phyloP scores from a whole-genome alignment of 495 filamentous ascomycete genomes.

The Aspergillus taichungensis region DNA sequence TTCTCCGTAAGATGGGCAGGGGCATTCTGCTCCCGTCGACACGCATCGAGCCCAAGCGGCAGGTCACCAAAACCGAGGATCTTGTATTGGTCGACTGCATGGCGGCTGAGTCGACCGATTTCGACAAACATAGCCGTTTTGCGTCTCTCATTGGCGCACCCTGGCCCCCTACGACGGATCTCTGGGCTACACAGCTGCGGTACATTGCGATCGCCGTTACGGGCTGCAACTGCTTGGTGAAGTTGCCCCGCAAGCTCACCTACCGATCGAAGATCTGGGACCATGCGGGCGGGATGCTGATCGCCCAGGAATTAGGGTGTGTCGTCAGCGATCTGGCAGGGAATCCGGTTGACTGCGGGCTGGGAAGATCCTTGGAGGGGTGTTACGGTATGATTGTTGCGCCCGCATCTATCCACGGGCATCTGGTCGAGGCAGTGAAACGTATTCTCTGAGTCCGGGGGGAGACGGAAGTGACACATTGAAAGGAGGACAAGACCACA shows the following conservation, averaged over 20 bases:
- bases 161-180: conserved; percentile 43
- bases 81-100: conserved; percentile 42
- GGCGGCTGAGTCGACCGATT: conserved; percentile 31
- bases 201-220: conserved; percentile 55
- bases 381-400: conserved; percentile 40
- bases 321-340: conserved; percentile 54
- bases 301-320: conserved; percentile 57
- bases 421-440: conserved; percentile 30
- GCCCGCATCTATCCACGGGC: conserved; percentile 28
- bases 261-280: conserved; percentile 63
- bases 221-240: conserved; percentile 50
- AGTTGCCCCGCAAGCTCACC: conserved; percentile 45
- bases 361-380: conserved; percentile 29
- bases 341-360: conserved; percentile 27
- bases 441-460: conserved; percentile 6
- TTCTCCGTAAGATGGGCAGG: conserved; percentile 37
- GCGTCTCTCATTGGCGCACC: conserved; percentile 37
- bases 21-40: conserved; percentile 25
- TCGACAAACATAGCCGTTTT: conserved; percentile 37
- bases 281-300: conserved; percentile 59
- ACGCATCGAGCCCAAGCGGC: conserved; percentile 21
- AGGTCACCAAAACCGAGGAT: conserved; percentile 22
- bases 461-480: neutral
- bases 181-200: conserved; percentile 57
- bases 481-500: neutral